Base-by-base conservation (phyloP, 371 early-diverging fungal genomes). In the Gilbertella persicaria region DNA sequence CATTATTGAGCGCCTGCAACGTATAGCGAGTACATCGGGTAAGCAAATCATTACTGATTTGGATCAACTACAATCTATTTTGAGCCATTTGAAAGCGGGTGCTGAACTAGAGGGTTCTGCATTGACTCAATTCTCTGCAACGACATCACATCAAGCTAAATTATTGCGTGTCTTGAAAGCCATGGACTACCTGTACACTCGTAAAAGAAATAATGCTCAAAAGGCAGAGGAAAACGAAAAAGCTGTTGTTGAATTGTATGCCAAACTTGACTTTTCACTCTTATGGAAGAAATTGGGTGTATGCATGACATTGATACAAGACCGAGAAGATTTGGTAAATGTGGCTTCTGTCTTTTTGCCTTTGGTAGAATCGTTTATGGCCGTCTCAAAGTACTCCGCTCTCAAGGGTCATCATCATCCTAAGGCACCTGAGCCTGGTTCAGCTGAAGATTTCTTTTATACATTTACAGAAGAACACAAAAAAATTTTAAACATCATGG, bases 361-460 rank as follows among this genome's bases (percentile, higher is more conserved):
- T 6, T 66, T 95, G 45, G 93, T 98, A 55, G 99, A 98, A 69
- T 86, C 93, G 6, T 95, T 97, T 66, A 95, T 98, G 97, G 95
- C 96, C 4, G 91, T 97, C 4, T 91, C 92, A 14, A 91, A 89
- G 58, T 82, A 86, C 56, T 76, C 80, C 8, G 75, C 79, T n/a
- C 62, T 60, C 12, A 73, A 68, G 26, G 62, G 58, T 2, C 42
- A 42, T 14, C 25, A 13, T 19, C 43, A 41, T 12, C 56, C 61
- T 10, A 62, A 54, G 30, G 55, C 46, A 13, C 50, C 58, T 9
- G 62, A 60, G 40, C 45, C 58, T 21, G 49, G 48, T 8, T 46
- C 76, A 5, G 78, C 78, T 19, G 94, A 92, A 47, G 78, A 85
- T 30, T 77, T 90, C 28, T 96, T 97, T 80, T 78, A 87, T 60